Conservation (phyloP, 768 basidiomycete genomes). For the Terana coerulea region DNA sequence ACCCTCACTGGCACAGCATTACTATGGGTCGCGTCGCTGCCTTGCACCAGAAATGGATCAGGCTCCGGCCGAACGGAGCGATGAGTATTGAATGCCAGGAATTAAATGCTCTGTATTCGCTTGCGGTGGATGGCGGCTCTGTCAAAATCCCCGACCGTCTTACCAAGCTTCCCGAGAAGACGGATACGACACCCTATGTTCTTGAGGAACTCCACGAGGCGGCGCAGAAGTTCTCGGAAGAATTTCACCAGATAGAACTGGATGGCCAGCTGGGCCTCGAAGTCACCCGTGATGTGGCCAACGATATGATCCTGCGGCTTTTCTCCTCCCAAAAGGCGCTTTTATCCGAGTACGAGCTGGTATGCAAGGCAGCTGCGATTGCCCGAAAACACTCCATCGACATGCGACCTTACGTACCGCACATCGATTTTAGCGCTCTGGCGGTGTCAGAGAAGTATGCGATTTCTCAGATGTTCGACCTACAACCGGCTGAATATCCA, state of each 20-base stretch:
- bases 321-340: conserved; percentile 49
- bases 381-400: conserved; percentile 43
- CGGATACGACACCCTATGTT: conserved; percentile 39
- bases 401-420: conserved; percentile 40
- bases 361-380: conserved; percentile 45
- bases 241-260: conserved; percentile 33
- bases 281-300: conserved; percentile 34
- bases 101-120: conserved; percentile 66
- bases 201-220: conserved; percentile 49
- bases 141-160: conserved; percentile 58
- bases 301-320: conserved; percentile 40
- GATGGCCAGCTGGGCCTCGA: conserved; percentile 1
- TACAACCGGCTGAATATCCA: conserved; percentile 38
- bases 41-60: conserved; percentile 59
- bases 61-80: conserved; percentile 50
- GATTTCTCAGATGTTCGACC: conserved; percentile 37
- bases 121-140: conserved; percentile 62
- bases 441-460: conserved; percentile 51
- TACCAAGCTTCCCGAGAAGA: conserved; percentile 43
- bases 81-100: conserved; percentile 66
- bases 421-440: conserved; percentile 57
- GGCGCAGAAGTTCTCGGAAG: conserved; percentile 40
- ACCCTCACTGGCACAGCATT: conserved; percentile 34
- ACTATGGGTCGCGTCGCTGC: conserved; percentile 54
- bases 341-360: conserved; percentile 58